A percentile compares a stretch with the other conserved stretches of the same genome.
phyloP scores from a whole-genome alignment of 352 stramenopile species.

The Phytophthora sp. region DNA sequence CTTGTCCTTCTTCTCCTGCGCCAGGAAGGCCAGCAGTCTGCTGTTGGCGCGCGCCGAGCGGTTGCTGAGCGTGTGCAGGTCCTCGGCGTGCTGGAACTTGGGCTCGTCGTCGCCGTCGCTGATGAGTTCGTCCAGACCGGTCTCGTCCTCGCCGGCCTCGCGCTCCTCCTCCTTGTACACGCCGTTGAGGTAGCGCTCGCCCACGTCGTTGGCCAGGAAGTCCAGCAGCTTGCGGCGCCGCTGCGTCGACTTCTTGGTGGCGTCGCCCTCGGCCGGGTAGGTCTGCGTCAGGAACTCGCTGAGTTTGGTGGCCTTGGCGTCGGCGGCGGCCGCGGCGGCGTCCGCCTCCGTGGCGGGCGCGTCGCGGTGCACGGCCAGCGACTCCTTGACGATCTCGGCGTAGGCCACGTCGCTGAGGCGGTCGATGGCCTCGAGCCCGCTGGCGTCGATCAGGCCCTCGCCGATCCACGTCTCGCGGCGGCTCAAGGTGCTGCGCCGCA shows the following conservation, averaged over 20 bases:
- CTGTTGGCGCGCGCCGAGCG: constrained; percentile 50
- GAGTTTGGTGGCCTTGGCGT: constrained; percentile 42
- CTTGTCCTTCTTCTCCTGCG: constrained; percentile 52
- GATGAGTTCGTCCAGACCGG: constrained; percentile 28
- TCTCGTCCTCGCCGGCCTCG: constrained; percentile 32
- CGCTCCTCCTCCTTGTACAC: constrained; percentile 74
- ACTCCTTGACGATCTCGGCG: constrained; percentile 38
- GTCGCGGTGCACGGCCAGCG: constrained; percentile 10
- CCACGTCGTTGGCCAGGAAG: constrained; percentile 77
- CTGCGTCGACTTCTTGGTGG: constrained; percentile 36
- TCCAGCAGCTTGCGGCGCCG: constrained; percentile 72
- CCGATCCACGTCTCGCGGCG: constrained; percentile 73
- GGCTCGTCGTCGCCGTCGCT: constrained; percentile 27
- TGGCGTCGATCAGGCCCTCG: constrained; percentile 63
- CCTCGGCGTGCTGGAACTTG: constrained; percentile 20
- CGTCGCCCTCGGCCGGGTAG: constrained; percentile 33
- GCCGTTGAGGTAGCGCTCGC: constrained; percentile 68
- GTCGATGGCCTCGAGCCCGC: constrained; percentile 57
- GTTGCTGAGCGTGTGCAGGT: constrained; percentile 21
- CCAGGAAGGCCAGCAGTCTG: constrained; percentile 64
- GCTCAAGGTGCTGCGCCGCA: constrained; percentile 30
- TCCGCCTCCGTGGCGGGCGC: constrained; percentile 13
- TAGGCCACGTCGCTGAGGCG: constrained; percentile 51
- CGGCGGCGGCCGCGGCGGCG: constrained; percentile 5
- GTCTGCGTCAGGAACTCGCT: constrained; percentile 51